Conservation (phyloP, 495 filamentous ascomycete genomes). For the Cercophora scortea region DNA sequence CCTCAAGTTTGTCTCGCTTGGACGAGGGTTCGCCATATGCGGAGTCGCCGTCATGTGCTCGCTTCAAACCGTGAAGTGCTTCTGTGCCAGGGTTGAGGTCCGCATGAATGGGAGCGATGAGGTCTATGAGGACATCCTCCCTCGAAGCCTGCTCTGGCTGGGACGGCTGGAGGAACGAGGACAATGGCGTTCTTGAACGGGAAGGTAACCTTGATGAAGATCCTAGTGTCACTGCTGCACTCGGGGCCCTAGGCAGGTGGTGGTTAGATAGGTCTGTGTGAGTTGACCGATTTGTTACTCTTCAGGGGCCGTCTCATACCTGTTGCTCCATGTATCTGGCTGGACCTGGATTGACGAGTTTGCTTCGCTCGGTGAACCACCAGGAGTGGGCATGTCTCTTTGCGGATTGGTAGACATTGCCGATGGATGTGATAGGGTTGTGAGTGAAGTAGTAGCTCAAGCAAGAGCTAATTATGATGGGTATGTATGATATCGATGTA, state of each 20-base stretch:
- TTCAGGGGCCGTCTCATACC: conserved; percentile 6
- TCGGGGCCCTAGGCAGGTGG: conserved; percentile 1
- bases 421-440: not conserved
- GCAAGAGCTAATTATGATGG: not conserved
- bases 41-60: conserved; percentile 12
- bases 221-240: not conserved
- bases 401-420: conserved; percentile 5
- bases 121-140: conserved; percentile 17
- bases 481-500: not conserved
- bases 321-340: conserved; percentile 14
- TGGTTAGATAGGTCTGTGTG: not conserved
- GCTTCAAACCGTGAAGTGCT: conserved; percentile 11
- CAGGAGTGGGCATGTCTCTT: conserved; percentile 2
- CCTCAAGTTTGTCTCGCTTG: conserved; percentile 22
- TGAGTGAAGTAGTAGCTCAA: not conserved
- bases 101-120: conserved; percentile 11
- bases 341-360: conserved; percentile 22
- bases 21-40: conserved; percentile 10
- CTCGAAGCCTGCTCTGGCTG: conserved; percentile 7
- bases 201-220: conserved; percentile 5
- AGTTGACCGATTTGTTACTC: not conserved
- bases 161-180: conserved; percentile 4
- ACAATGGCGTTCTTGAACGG: conserved; percentile 4
- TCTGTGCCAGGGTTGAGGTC: not conserved
- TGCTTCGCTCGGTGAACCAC: conserved; percentile 13